These are phyloP conservation scores for Penicillium sp. DNA, from an alignment of 2,329 filamentous ascomycete genomes.

Conservation along the genomic window DNA sequence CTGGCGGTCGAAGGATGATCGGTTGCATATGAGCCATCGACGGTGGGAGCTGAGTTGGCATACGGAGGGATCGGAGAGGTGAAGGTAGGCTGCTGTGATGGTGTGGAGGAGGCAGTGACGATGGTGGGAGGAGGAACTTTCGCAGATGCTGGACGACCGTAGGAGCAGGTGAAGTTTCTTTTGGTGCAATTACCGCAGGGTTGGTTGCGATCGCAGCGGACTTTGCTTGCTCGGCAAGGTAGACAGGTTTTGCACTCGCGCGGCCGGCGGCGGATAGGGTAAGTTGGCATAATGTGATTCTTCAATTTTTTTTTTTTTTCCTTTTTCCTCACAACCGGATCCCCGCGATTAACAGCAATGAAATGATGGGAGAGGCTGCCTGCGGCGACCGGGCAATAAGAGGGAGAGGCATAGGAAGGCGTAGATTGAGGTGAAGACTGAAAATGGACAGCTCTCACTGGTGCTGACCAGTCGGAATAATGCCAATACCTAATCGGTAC, in stretches of 20 bases:
- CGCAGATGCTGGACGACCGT: constrained; percentile 30
- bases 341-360: constrained; percentile 15
- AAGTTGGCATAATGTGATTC: constrained; percentile 29
- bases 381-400: constrained; percentile 13
- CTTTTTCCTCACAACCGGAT: constrained; percentile 11
- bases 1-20: constrained; percentile 17
- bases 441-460: constrained; percentile 12
- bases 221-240: constrained; percentile 51
- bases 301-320: background rate
- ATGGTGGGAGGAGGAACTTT: constrained; percentile 14
- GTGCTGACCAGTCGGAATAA: constrained; percentile 1
- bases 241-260: constrained; percentile 49
- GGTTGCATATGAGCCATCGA: constrained; percentile 21
- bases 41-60: constrained; percentile 8
- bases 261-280: constrained; percentile 37
- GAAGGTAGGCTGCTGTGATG: constrained; percentile 17
- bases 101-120: constrained; percentile 13
- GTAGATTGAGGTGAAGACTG: constrained; percentile 7
- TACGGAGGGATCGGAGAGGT: constrained; percentile 14
- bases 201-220: constrained; percentile 45
- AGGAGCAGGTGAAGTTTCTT: constrained; percentile 41
- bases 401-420: constrained; percentile 17
- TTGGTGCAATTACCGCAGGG: constrained; percentile 44
- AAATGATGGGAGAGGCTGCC: constrained; percentile 11
- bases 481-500: background rate